Base-by-base conservation (phyloP, 345 rosid genomes). In the Arabis hirsuta region DNA sequence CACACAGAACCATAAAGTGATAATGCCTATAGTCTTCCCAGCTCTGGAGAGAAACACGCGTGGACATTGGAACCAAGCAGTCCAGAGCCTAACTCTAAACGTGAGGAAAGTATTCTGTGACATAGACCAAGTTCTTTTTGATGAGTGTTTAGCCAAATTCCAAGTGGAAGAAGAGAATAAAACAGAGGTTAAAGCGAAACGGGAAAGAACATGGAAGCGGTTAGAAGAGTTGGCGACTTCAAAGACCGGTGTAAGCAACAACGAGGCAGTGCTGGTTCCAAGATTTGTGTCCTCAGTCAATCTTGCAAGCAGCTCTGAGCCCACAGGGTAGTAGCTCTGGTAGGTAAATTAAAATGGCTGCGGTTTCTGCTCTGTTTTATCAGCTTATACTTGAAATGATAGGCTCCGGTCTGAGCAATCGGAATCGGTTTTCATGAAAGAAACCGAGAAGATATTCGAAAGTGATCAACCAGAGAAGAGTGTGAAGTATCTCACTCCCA, bases 21-120 rank as follows among this genome's bases (percentile, higher is more conserved):
- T 84, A 50, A 72, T 86, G 65, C 91, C 91, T 41, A 80, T 86
- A 76, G 81, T 84, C 74, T 78, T 84, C 78, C 88, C 88, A 44
- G 85, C 91, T 46, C 60, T 84, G 11, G 91, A 86, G 78, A 81
- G 84, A 72, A 84, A 84, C 75, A 83, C 84, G 1, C 62, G 61
- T 43, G 83, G 84, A 59, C 91, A 86, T 43, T 86, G 91, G 91
- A 84, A 84, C 77, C 88, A 81, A 77, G 88, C 88, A 11, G 91
- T 86, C 69, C 85, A 83, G 59, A 84, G 85, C 65, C 74, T 86
- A 56, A 84, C 88, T 4, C 38, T 86, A 57, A 82, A 84, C 75
- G 87, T 86, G 65, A 76, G 83, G 77, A 86, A 83, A 82, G 85
- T 82, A 26, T 85, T 89, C 59, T 70, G 79, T 0, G 90, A 89